Base-by-base conservation (phyloP, 768 basidiomycete species). In the Roridomyces roridus region DNA sequence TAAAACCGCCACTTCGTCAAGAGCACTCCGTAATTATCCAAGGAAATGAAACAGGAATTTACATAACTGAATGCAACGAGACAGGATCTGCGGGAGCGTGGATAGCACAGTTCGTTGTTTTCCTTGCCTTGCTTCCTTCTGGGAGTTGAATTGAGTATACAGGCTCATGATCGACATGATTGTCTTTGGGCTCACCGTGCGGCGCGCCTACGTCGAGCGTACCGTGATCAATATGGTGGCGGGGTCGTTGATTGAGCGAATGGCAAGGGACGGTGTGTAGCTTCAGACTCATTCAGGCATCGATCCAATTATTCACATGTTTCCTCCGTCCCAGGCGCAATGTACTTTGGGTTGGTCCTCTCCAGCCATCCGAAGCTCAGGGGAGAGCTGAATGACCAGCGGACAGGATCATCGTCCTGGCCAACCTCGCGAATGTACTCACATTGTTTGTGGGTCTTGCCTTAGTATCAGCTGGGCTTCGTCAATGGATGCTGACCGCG, bases 271-370 rank as follows among this genome's bases (percentile, higher is more conserved):
- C 29, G 60, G 60, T 61, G 21, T 4, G 59, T 34, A 17, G 21
- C 28, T 51, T 41, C 17, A 25, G 14, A n/a, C 25, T 40, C 3
- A n/a, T n/a, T n/a, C n/a, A n/a, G n/a, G n/a, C n/a, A n/a, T n/a
- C 46, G n/a, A 14, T 43, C 10, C 24, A 26, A 39, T 44, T 41
- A 10, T 12, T 23, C 29, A 14, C 35, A 17, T 49, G 12, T 21
- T 23, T 10, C 0, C 18, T 44, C 10, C 29, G 15, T 36, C 20
- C 6, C 20, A 60, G 59, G 59, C 26, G 55, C 55, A 5, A 56
- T 61, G 50, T 61, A 61, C 23, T 61, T 61, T n/a, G 60, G 60
- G 60, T 57, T 3, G 1, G 55, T 46, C n/a, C 7, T 17, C 17
- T 48, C 6, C 37, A 17, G 9, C 9, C n/a, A 10, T 31, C n/a